Evolutionary conservation across 345 rosid genomes (phyloP).

Genomic region (Eucalyptus decipiens): DNA sequence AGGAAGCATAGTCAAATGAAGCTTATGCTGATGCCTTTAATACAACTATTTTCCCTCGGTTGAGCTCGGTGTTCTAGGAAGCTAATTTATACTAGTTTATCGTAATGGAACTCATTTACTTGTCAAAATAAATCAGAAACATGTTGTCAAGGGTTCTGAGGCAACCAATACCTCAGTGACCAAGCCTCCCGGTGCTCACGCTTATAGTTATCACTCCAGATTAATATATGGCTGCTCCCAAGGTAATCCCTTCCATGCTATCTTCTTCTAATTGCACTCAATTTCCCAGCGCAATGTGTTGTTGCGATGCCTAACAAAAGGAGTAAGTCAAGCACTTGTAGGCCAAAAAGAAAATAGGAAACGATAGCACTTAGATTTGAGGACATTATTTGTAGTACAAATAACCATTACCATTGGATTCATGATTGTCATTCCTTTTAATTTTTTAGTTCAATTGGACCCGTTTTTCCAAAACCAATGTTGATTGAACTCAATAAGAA

Average conservation of each 20-base stretch:
- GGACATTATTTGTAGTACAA: not conserved
- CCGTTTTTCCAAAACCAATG: not conserved
- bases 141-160: not conserved
- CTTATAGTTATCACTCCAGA: not conserved
- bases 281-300: not conserved
- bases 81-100: no score
- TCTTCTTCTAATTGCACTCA: not conserved
- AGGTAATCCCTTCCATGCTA: not conserved
- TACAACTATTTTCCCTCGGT: not conserved
- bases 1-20: not conserved
- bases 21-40: not conserved
- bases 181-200: not conserved
- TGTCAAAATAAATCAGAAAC: no score
- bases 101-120: no score
- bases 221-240: not conserved
- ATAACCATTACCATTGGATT: no score
- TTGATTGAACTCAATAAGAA: not conserved
- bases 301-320: not conserved
- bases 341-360: not conserved
- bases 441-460: no score
- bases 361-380: not conserved
- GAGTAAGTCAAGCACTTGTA: not conserved
- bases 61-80: no score
- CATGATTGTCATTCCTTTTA: no score
- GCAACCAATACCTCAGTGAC: not conserved